Conservation (phyloP, 495 filamentous ascomycete species). For the Aspergillus wentii region DNA sequence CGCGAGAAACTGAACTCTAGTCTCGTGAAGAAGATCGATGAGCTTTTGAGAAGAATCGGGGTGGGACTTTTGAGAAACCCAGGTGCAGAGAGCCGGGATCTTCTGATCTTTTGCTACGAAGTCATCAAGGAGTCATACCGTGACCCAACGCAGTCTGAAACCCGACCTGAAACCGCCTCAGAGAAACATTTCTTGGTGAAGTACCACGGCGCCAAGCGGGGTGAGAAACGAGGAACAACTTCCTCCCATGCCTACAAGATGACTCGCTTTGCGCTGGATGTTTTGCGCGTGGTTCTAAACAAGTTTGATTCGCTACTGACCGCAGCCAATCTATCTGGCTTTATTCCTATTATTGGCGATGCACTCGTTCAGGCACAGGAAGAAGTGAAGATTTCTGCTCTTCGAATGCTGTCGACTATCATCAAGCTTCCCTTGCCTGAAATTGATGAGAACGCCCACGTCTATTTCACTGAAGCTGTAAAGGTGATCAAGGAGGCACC, state of each 20-base stretch:
- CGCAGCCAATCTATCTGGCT: slow-evolving; percentile 70
- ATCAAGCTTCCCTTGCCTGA: slow-evolving; percentile 74
- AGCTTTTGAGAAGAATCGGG: slow-evolving; percentile 77
- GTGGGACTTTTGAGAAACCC: slow-evolving; percentile 78
- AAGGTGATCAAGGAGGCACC: slow-evolving; percentile 72
- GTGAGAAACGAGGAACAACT: slow-evolving; percentile 55
- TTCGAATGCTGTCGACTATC: slow-evolving; percentile 78
- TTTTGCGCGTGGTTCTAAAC: slow-evolving; percentile 72
- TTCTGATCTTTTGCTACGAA: slow-evolving; percentile 90
- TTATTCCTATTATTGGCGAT: slow-evolving; percentile 85
- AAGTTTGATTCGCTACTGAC: slow-evolving; percentile 78
- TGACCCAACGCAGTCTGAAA: slow-evolving; percentile 27
- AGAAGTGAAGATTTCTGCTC: slow-evolving; percentile 80
- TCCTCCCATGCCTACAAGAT: slow-evolving; percentile 80
- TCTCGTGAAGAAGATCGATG: slow-evolving; percentile 83
- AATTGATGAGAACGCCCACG: slow-evolving; percentile 60
- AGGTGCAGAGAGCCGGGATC: slow-evolving; percentile 65
- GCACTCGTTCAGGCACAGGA: slow-evolving; percentile 76
- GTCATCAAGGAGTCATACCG: slow-evolving; percentile 82
- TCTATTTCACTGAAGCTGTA: slow-evolving; percentile 80
- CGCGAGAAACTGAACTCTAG: slow-evolving; percentile 75
- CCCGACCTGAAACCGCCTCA: slow-evolving; percentile 42
- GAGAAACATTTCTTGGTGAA: slow-evolving; percentile 73
- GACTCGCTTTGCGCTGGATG: slow-evolving; percentile 77
- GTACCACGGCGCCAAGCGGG: slow-evolving; percentile 64